Evolutionary conservation across 2,329 filamentous ascomycete genomes (phyloP).

Genomic region (Monosporascus sp.): DNA sequence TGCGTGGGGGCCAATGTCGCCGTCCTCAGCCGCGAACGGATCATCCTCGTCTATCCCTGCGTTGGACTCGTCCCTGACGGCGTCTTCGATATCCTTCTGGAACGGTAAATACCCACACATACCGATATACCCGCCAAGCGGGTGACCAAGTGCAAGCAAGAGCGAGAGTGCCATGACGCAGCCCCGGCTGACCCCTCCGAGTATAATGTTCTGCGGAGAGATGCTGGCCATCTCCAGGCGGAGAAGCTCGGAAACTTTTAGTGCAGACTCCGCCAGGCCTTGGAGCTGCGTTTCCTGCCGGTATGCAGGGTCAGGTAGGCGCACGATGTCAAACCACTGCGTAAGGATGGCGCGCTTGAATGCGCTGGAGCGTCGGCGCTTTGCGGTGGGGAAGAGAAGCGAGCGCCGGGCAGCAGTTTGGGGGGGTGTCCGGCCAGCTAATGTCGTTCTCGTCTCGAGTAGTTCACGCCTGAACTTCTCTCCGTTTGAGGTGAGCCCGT

Average conservation of each 20-base stretch:
- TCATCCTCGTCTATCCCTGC: constrained; percentile 4
- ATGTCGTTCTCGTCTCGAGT: constrained; percentile 22
- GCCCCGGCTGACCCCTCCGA: constrained; percentile 50
- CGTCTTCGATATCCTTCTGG: constrained; percentile 26
- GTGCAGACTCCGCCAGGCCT: constrained; percentile 37
- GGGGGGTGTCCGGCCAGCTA: constrained; percentile 25
- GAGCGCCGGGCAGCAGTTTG: constrained; percentile 29
- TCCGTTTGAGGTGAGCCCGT: constrained; percentile 15
- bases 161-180: constrained; percentile 40
- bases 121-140: constrained; percentile 38
- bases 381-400: constrained; percentile 49
- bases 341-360: constrained; percentile 38
- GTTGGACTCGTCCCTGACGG: constrained; percentile 8
- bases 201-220: constrained; percentile 34
- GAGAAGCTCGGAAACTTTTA: constrained; percentile 30
- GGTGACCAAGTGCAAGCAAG: constrained; percentile 33
- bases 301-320: constrained; percentile 33
- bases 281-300: constrained; percentile 37
- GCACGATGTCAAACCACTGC: constrained; percentile 47
- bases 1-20: constrained; percentile 7
- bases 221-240: constrained; percentile 25
- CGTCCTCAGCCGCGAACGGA: constrained; percentile 6
- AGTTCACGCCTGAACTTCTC: constrained; percentile 27
- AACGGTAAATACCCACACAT: constrained; percentile 44
- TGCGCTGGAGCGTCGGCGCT: constrained; percentile 35